Evolutionary conservation across 768 basidiomycete genomes (phyloP), one percentile per base, ranked within the genome.

Genomic region (Trametes meyenii): DNA sequence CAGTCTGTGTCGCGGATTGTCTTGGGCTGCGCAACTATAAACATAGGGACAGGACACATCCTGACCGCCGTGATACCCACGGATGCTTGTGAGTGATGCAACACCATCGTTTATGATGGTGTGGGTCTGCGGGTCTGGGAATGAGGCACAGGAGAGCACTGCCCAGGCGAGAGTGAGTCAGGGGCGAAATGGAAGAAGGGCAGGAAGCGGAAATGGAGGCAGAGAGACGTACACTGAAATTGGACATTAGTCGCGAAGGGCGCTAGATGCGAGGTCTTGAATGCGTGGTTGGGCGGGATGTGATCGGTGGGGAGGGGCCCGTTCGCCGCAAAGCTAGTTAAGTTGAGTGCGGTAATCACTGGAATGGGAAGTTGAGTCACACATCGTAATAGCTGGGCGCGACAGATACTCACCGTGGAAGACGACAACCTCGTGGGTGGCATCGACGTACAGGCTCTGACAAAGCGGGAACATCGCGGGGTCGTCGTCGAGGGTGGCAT

Each of bases 241-340:
- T 93, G 91, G 23, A 96, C 72, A 67, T 96, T 96, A 26, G 93
- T 90, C 0, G 87, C 89, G 73, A 97, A 97, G 0, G 94, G 94
- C 24, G 90, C 87, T 40, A 94, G 78, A 65, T 94, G 83, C 7
- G 92, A 82, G 0, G 85, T 81, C 66, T 83, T 86, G 79, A 92
- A 96, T 0, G 88, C 79, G 16, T 84, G 80, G 50, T 88, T 74
- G 7, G 72, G 63, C 0, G 85, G 87, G 26, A 94, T 87, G 67
- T 90, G 88, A 57, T 87, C 85, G 11, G 81, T 79, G 0, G 92
- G 90, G 14, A 94, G 76, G 0, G 93, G 91, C 0, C 93, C 94
- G 21, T 74, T 70, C n/a, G 75, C 76, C 29, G 92, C 86, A 50
- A 96, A 84, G 39, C 76, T 86, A 4, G 90, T 84, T 65, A 97